Evolutionary conservation across 345 rosid species (phyloP).

Genomic region (Linum lewisii): DNA sequence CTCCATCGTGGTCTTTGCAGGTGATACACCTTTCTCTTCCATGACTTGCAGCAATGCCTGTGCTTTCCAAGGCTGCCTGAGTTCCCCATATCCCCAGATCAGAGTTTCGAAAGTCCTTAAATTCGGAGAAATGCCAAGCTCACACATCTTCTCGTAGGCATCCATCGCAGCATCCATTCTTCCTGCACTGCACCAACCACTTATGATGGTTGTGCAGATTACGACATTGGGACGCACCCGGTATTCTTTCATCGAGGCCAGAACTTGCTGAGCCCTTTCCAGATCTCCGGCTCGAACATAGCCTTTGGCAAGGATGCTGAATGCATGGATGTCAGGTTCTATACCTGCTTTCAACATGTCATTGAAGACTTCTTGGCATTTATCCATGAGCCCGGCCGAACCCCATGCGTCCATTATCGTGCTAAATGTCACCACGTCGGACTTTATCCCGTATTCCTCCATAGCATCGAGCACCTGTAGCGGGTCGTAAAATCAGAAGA

Average conservation of each 20-base stretch:
- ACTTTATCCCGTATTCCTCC: conserved; percentile 62
- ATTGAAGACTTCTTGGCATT: conserved; percentile 66
- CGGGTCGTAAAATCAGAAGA: neutral
- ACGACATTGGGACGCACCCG: conserved; percentile 70
- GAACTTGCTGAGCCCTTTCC: conserved; percentile 50
- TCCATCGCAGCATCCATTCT: conserved; percentile 62
- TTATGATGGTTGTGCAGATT: conserved; percentile 66
- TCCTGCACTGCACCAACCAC: conserved; percentile 78
- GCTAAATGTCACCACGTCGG: conserved; percentile 83
- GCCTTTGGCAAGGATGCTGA: conserved; percentile 81
- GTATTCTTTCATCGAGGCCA: conserved; percentile 44
- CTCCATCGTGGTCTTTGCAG: conserved; percentile 50
- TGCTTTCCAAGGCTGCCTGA: conserved; percentile 74
- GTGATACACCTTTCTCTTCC: conserved; percentile 50
- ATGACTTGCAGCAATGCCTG: conserved; percentile 59
- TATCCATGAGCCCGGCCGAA: conserved; percentile 72
- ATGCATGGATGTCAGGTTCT: conserved; percentile 68
- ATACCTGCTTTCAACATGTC: conserved; percentile 71
- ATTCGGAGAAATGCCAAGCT: conserved; percentile 47
- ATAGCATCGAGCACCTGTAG: conserved; percentile 51
- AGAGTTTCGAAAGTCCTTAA: conserved; percentile 77
- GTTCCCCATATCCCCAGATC: conserved; percentile 85
- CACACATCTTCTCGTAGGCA: conserved; percentile 51
- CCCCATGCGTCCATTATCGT: conserved; percentile 92
- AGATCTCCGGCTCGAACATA: conserved; percentile 69